Percentiles rank a stretch among this genome's conserved stretches.
Evolutionary conservation across 164 flowering plant species (phyloP).

Genomic region (Umbilicus rupestris): DNA sequence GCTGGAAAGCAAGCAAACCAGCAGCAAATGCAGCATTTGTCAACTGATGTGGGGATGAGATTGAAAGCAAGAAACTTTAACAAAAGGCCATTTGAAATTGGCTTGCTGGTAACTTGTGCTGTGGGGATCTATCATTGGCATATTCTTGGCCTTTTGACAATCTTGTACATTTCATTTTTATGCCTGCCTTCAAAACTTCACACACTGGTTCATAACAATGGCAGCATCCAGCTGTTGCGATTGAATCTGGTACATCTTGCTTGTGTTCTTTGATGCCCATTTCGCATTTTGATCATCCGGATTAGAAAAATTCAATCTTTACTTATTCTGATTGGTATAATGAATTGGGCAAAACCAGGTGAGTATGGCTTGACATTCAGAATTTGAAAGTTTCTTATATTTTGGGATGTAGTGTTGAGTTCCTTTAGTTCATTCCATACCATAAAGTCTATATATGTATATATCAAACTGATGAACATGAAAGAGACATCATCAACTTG

Average conservation of each 20-base stretch:
- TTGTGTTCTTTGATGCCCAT: not conserved
- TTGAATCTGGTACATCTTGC: not conserved
- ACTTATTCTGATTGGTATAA: not conserved
- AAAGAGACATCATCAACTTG: not conserved
- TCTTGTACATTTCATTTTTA: too few relatives aligned
- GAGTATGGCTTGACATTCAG: constrained; percentile 2
- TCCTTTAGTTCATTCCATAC: not conserved
- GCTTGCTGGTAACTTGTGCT: constrained; percentile 3
- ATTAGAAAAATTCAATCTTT: not conserved
- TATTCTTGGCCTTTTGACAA: not conserved
- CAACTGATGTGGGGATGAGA: constrained; percentile 6
- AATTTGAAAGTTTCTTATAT: not conserved
- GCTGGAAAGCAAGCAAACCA: not conserved
- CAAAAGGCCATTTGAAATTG: not conserved
- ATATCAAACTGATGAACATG: not conserved
- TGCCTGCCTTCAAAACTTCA: constrained; percentile 1
- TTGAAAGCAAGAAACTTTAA: constrained; percentile 1
- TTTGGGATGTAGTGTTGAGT: not conserved
- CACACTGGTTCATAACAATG: not conserved
- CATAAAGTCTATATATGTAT: not conserved
- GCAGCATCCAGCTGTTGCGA: not conserved
- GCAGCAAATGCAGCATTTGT: constrained; percentile 4
- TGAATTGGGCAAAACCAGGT: not conserved
- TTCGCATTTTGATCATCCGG: not conserved
- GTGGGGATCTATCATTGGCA: constrained; percentile 6